Evolutionary conservation across 2,329 filamentous ascomycete species (phyloP), one percentile per base, ranked within the genome.

Genomic region (Trichoderma sp.): DNA sequence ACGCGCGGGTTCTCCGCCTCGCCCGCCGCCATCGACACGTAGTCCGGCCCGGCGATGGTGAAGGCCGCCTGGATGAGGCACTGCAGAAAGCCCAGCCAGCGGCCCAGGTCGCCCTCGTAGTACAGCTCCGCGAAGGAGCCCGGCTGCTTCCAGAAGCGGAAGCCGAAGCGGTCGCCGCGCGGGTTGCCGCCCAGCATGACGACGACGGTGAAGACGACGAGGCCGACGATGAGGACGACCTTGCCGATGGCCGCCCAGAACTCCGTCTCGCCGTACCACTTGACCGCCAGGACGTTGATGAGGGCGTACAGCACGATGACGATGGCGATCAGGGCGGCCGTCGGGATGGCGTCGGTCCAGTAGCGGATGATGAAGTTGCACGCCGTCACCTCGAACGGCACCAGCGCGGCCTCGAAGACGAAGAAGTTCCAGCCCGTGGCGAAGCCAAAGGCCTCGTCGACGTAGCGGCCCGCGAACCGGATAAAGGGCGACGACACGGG

Each of bases 141-240:
- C 0, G 90, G 91, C 0, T 85, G 78, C 3, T 82, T 79, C 86
- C 87, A 90, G 74, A 84, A 87, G 0, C 75, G 83, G 73, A 94
- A 94, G 0, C 91, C 91, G 68, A 91, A 91, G 0, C 85, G 80
- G 69, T 93, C 89, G 44, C 85, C 80, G 0, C 87, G 74, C 0
- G 92, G 92, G 69, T 94, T 95, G 3, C 90, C 92, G 7, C 92
- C 92, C 1, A 95, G 78, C 88, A 95, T 94, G 68, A 88, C 86
- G 68, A 96, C 83, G 72, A 96, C 92, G 2, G 92, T 94, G 78
- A 91, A 93, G 68, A 87, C 71, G 69, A 93, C 83, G 58, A 94
- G 81, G 1, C 86, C 89, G 43, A 92, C 76, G 66, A 91, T 90
- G 58, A 93, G 81, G 2, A 93, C 70, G 3, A 92, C 84, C 74